These are phyloP conservation scores for Neurospora sp. DNA, from an alignment of 495 filamentous ascomycete species.

Conservation along the genomic window DNA sequence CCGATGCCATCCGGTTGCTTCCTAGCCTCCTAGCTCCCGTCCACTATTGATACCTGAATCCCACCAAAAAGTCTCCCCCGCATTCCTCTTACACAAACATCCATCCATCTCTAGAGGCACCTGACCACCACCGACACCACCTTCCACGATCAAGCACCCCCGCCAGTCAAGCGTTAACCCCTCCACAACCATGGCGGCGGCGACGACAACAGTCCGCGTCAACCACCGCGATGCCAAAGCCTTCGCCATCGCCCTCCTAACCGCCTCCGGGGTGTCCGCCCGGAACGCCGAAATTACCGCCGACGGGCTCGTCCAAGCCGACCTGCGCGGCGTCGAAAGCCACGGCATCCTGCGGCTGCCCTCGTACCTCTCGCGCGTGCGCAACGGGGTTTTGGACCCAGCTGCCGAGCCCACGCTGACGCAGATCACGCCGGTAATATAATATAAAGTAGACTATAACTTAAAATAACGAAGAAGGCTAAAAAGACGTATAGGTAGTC, in stretches of 20 bases:
- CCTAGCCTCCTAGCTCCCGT: background rate
- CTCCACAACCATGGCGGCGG: background rate
- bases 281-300: constrained; percentile 50
- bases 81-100: background rate
- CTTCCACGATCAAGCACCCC: background rate
- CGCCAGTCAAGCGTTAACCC: background rate
- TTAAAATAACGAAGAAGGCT: no score
- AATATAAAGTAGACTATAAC: no score
- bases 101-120: background rate
- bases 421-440: constrained; percentile 46
- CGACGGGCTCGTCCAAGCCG: constrained; percentile 54
- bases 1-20: background rate
- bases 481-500: constrained; percentile 25
- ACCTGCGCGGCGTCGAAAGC: constrained; percentile 68
- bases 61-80: background rate
- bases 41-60: background rate
- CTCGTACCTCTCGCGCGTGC: constrained; percentile 61
- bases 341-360: constrained; percentile 70
- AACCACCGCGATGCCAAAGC: constrained; percentile 8
- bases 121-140: background rate
- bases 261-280: constrained; percentile 45
- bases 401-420: constrained; percentile 43
- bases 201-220: constrained; percentile 7
- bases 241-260: constrained; percentile 33
- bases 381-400: constrained; percentile 52